phyloP scores from a whole-genome alignment of 2,329 filamentous ascomycete species.

The Aspergillaceae sp. region DNA sequence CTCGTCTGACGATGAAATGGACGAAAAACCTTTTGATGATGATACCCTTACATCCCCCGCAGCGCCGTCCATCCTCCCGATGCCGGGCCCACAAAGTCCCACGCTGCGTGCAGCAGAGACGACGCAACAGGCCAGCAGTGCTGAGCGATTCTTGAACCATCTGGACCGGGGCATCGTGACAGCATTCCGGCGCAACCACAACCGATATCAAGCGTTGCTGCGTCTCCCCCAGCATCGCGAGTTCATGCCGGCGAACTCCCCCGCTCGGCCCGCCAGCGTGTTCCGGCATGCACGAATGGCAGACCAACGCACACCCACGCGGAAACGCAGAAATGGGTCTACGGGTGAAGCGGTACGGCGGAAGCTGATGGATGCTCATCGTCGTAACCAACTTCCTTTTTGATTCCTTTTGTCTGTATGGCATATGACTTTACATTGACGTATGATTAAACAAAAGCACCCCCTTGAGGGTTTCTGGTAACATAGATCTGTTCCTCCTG shows the following conservation, averaged over 20 bases:
- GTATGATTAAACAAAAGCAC: too few relatives aligned
- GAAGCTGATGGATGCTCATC: conserved; percentile 37
- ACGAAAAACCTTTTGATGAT: conserved; percentile 41
- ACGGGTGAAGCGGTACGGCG: conserved; percentile 35
- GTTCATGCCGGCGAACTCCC: conserved; percentile 38
- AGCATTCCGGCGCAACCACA: conserved; percentile 60
- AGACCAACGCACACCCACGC: conserved; percentile 33
- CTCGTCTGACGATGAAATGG: conserved; percentile 55
- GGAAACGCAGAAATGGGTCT: conserved; percentile 33
- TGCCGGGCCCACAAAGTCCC: conserved; percentile 18
- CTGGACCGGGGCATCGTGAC: conserved; percentile 65
- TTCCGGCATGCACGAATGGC: conserved; percentile 33
- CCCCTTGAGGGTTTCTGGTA: not conserved
- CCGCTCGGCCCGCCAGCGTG: conserved; percentile 34
- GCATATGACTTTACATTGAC: too few relatives aligned
- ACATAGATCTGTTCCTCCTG: not conserved
- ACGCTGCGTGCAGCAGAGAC: conserved; percentile 28
- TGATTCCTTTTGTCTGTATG: conserved; percentile 9
- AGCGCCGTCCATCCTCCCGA: conserved; percentile 25
- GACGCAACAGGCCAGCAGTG: conserved; percentile 21
- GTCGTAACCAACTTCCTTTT: conserved; percentile 30
- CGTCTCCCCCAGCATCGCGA: conserved; percentile 40
- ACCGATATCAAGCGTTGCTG: conserved; percentile 42
- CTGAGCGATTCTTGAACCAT: conserved; percentile 53
- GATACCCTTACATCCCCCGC: conserved; percentile 32